Evolutionary conservation across 202 grass and related monocot genomes (phyloP).

Genomic region (Carex arenaria): DNA sequence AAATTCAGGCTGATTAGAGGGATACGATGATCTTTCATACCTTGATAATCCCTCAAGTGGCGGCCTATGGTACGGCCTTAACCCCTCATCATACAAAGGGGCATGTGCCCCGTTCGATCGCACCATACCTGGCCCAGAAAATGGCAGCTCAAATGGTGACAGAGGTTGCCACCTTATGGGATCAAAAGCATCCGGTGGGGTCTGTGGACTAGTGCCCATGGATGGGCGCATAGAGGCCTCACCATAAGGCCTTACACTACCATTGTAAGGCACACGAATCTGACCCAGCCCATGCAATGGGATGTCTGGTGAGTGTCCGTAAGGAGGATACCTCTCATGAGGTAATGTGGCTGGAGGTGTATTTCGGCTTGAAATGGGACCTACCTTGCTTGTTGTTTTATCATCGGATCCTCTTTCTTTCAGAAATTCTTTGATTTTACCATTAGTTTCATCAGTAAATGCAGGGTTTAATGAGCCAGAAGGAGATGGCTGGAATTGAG

Average conservation of each 20-base stretch:
- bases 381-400: background rate
- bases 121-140: background rate
- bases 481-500: slow-evolving; percentile 51
- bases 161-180: slow-evolving; percentile 32
- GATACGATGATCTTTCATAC: slow-evolving; percentile 14
- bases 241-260: slow-evolving; percentile 30
- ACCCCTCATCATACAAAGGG: background rate
- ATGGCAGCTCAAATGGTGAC: background rate
- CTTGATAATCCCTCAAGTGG: slow-evolving; percentile 8
- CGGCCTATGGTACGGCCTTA: background rate
- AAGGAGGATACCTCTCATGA: slow-evolving; percentile 24
- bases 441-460: background rate
- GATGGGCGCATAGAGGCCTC: slow-evolving; percentile 36
- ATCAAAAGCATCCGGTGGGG: slow-evolving; percentile 35
- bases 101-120: slow-evolving; percentile 2
- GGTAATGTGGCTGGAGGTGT: background rate
- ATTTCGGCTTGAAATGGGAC: background rate
- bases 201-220: slow-evolving; percentile 23
- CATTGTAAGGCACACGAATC: slow-evolving; percentile 33
- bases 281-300: slow-evolving; percentile 38
- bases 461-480: slow-evolving; percentile 17
- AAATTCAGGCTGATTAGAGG: slow-evolving; percentile 2
- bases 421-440: slow-evolving; percentile 1
- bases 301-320: slow-evolving; percentile 31
- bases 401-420: background rate